Percentiles rank a stretch among this genome's conserved stretches.
Evolutionary conservation across 1,284 basidiomycete species (phyloP).

Genomic region (Pholiota adiposa): DNA sequence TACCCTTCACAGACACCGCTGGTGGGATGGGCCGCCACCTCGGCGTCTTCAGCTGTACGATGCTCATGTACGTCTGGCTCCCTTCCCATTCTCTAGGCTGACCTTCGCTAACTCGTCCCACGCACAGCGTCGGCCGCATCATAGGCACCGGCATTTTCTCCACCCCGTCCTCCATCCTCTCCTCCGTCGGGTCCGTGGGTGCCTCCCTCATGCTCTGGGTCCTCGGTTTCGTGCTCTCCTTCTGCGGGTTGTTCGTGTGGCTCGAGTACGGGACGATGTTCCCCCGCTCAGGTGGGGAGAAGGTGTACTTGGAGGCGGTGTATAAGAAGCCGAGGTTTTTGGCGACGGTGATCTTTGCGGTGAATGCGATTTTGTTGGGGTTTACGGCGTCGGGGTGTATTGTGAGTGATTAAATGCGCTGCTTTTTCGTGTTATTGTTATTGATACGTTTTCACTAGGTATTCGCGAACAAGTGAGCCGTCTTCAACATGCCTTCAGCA

Average conservation of each 20-base stretch:
- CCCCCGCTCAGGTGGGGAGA: slow-evolving; percentile 59
- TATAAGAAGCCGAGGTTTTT: slow-evolving; percentile 51
- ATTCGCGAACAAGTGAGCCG: slow-evolving; percentile 32
- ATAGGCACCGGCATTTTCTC: slow-evolving; percentile 71
- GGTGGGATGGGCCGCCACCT: slow-evolving; percentile 57
- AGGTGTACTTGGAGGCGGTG: slow-evolving; percentile 56
- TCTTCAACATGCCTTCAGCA: not conserved
- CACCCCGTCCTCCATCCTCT: slow-evolving; percentile 60
- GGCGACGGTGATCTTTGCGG: slow-evolving; percentile 51
- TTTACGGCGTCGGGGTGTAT: slow-evolving; percentile 63
- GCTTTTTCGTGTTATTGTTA: too few species aligned
- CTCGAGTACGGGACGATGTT: slow-evolving; percentile 60
- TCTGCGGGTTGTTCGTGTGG: slow-evolving; percentile 58
- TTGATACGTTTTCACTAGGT: slow-evolving; percentile 20
- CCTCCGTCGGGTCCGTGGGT: slow-evolving; percentile 52
- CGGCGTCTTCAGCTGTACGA: slow-evolving; percentile 52
- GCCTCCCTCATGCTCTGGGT: slow-evolving; percentile 62
- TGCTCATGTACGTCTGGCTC: slow-evolving; percentile 38
- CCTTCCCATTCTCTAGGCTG: too few species aligned
- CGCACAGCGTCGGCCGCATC: slow-evolving; percentile 50
- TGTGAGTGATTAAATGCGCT: slow-evolving; percentile 43
- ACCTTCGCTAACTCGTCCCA: not conserved
- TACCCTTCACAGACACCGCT: slow-evolving; percentile 36
- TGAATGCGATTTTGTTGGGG: slow-evolving; percentile 51
- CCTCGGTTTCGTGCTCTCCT: slow-evolving; percentile 55